phyloP scores from a whole-genome alignment of 1,284 basidiomycete genomes.

The Ustilago bromivora region DNA sequence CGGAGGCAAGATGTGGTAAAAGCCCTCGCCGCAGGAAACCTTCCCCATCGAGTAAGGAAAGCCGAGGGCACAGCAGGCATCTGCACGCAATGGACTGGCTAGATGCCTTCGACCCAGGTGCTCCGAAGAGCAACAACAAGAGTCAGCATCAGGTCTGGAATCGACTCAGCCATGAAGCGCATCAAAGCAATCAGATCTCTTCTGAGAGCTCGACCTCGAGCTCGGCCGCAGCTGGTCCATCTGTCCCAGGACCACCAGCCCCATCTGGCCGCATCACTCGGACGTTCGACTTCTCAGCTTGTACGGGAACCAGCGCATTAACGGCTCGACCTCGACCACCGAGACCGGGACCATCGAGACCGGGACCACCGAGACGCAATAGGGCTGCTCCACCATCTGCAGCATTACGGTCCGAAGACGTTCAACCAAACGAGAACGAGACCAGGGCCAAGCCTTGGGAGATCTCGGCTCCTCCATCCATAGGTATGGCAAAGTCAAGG shows the following conservation, averaged over 20 bases:
- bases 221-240: constrained; percentile 15
- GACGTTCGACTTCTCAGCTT: neutral
- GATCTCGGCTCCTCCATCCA: constrained; percentile 33
- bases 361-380: constrained; percentile 14
- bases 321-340: constrained; percentile 8
- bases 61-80: neutral
- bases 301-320: neutral
- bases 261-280: constrained; percentile 8
- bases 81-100: constrained; percentile 43
- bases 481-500: constrained; percentile 20
- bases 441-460: constrained; percentile 38
- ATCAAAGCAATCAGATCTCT: neutral
- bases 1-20: neutral
- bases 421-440: constrained; percentile 46
- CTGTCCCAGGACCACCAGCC: constrained; percentile 2
- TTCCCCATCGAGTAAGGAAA: neutral
- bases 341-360: too few species aligned
- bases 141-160: constrained; percentile 1
- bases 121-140: constrained; percentile 6
- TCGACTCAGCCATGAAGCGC: neutral
- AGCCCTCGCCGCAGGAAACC: neutral
- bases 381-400: constrained; percentile 35
- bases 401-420: constrained; percentile 36
- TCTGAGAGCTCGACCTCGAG: neutral
- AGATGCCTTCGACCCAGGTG: constrained; percentile 44